phyloP scores from a whole-genome alignment of 2,329 filamentous ascomycete species.

The Dothistroma pini region DNA sequence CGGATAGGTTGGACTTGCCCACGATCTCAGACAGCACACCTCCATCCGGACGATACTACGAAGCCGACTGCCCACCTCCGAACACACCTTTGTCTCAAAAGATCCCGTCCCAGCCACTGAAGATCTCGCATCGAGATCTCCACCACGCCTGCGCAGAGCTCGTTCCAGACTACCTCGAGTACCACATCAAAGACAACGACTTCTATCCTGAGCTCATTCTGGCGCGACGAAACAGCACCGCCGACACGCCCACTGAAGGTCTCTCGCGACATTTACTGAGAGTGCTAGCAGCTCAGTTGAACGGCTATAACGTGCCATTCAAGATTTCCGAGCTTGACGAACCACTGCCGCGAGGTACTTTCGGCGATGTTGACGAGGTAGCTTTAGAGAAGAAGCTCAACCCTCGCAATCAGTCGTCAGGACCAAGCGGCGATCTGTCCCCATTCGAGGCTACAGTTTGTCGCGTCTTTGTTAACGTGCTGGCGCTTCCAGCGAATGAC shows the following conservation, averaged over 20 bases:
- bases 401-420: slow-evolving; percentile 3
- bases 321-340: slow-evolving; percentile 28
- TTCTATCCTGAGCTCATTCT: slow-evolving; percentile 36
- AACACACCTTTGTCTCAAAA: slow-evolving; percentile 46
- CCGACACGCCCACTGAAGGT: slow-evolving; percentile 15
- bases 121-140: slow-evolving; percentile 17
- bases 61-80: slow-evolving; percentile 48
- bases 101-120: slow-evolving; percentile 34
- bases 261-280: slow-evolving; percentile 12
- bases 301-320: slow-evolving; percentile 31
- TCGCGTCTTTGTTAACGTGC: slow-evolving; percentile 46
- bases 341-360: slow-evolving; percentile 25
- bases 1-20: slow-evolving; percentile 46
- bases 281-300: slow-evolving; percentile 13
- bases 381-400: slow-evolving; percentile 13
- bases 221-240: slow-evolving; percentile 21
- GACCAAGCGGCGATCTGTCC: slow-evolving; percentile 18
- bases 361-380: slow-evolving; percentile 26
- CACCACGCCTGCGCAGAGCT: slow-evolving; percentile 16
- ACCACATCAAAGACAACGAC: slow-evolving; percentile 29
- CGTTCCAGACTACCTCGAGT: slow-evolving; percentile 24
- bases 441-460: slow-evolving; percentile 41
- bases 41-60: slow-evolving; percentile 47
- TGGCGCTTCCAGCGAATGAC: slow-evolving; percentile 41
- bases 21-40: slow-evolving; percentile 46